Evolutionary conservation across 257 asterid species (phyloP), one percentile per base, ranked within the genome.

Genomic region (Ocimum tenuiflorum): DNA sequence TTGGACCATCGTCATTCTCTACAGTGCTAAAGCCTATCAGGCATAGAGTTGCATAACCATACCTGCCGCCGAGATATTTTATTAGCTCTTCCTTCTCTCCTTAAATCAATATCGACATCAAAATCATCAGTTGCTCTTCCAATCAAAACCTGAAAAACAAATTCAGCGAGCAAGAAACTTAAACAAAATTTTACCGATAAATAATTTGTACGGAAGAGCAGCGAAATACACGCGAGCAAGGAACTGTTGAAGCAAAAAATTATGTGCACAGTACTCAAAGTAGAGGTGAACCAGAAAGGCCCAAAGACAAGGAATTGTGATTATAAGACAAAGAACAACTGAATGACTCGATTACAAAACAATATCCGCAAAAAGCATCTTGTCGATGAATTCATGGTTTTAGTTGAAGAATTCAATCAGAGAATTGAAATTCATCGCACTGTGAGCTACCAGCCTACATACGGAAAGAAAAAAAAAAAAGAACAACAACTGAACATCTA

Each of bases 11-110:
- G n/a, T 68, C 66, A 60, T 50, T 42, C 33, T 17, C 8, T 47
- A 47, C 39, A 54, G 65, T n/a, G 49, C 22, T 13, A 19, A 45
- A n/a, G 8, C 18, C 20, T 8, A 35, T 15, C 38, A 20, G 60
- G 65, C 54, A 56, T 20, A 69, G 43, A 36, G 31, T 14, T 29
- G 24, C 20, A 65, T 20, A 65, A 77, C 41, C 53, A 54, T 74
- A 94, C 97, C 96, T 94, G 99, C 29, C 94, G 89, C 74, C 99
- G 84, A 55, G 99, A 94, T 67, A 94, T 83, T 81, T 85, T 91
- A 79, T 94, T 90, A 64, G 99, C 99, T 58, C 82, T 85, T 22
- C 99, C 97, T 86, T 90, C 99, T 86, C 80, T 82, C 50, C 92
- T 78, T 64, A 94, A 77, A 81, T 94, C 97, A 78, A 94, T 86